Evolutionary conservation across 2,329 filamentous ascomycete genomes (phyloP).

Genomic region (Aspergillus thermomutatus): DNA sequence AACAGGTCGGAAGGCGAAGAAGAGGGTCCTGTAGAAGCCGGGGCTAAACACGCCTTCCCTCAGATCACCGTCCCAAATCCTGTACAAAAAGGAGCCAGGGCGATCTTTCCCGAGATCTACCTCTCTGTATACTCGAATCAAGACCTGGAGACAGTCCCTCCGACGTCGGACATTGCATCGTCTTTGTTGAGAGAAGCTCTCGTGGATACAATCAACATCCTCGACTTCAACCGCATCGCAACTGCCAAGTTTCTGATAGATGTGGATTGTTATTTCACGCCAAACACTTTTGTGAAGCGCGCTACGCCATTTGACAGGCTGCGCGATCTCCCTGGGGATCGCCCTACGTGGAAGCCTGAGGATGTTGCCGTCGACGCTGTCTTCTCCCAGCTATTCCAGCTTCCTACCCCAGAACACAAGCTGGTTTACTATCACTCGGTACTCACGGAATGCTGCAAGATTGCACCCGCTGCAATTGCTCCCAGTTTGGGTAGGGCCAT

Average conservation of each 20-base stretch:
- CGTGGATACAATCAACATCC: slow-evolving; percentile 86
- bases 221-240: slow-evolving; percentile 87
- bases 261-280: slow-evolving; percentile 89
- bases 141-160: slow-evolving; percentile 84
- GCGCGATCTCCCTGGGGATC: slow-evolving; percentile 59
- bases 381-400: slow-evolving; percentile 88
- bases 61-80: slow-evolving; percentile 70
- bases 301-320: slow-evolving; percentile 90
- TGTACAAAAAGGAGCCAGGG: slow-evolving; percentile 68
- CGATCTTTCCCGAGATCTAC: slow-evolving; percentile 88
- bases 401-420: slow-evolving; percentile 86
- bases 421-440: slow-evolving; percentile 95
- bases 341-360: slow-evolving; percentile 92
- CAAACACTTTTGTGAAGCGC: slow-evolving; percentile 86
- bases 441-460: slow-evolving; percentile 91
- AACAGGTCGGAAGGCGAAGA: slow-evolving; percentile 40
- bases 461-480: slow-evolving; percentile 93
- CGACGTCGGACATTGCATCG: slow-evolving; percentile 70
- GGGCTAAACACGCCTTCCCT: slow-evolving; percentile 73
- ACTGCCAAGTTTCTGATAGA: slow-evolving; percentile 89
- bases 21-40: slow-evolving; percentile 57
- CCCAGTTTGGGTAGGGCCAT: slow-evolving; percentile 92
- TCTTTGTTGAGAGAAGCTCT: slow-evolving; percentile 82
- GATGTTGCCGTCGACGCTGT: slow-evolving; percentile 97
- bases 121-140: slow-evolving; percentile 89